Base-by-base conservation (phyloP, 176 grass and related monocot genomes). In the Eragrostis curvula region DNA sequence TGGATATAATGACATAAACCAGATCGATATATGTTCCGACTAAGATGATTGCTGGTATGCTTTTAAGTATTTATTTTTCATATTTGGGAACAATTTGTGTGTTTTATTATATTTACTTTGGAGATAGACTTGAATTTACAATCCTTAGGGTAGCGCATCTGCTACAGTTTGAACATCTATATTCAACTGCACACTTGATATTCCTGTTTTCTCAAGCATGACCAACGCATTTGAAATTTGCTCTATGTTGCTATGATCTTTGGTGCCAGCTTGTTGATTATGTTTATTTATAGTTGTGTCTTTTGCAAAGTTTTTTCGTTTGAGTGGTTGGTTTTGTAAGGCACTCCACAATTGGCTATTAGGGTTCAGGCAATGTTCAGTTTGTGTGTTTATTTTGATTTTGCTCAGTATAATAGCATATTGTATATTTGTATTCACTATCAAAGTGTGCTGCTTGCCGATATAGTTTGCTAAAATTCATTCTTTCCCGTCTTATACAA, bases 151-250 rank as follows among this genome's bases (percentile, higher is more conserved):
- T 67, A 68, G 63, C 18, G 57, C 16, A 64, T 47, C 9, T 14
- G 66, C 15, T 74, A 59, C 49, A 74, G 18, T 87, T 74, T 68
- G 50, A 75, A 74, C 77, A 74, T 67, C 20, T 56, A 45, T 67
- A 39, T 51, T 75, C 6, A 68, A 28, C 30, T 21, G 9, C 74
- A 74, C 14, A 25, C 39, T 40, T 73, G 40, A 59, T 79, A 30
- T 73, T 6, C 45, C 12, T 66, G 47, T 69, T 63, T 77, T 30
- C 1, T 47, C 24, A 30, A 70, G 2, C 23, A 32, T 48, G 24
- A 29, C 16, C 29, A 16, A 32, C 27, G 51, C 7, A 13, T 52
- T 24, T 20, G 32, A 15, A 45, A 12, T 44, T 15, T 56, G 47
- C 8, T 41, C 3, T 0, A 23, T 28, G 1, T 27, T 56, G 7